Conservation (phyloP, 2,329 filamentous ascomycete species). For the Pseudogymnoascus sp. region DNA sequence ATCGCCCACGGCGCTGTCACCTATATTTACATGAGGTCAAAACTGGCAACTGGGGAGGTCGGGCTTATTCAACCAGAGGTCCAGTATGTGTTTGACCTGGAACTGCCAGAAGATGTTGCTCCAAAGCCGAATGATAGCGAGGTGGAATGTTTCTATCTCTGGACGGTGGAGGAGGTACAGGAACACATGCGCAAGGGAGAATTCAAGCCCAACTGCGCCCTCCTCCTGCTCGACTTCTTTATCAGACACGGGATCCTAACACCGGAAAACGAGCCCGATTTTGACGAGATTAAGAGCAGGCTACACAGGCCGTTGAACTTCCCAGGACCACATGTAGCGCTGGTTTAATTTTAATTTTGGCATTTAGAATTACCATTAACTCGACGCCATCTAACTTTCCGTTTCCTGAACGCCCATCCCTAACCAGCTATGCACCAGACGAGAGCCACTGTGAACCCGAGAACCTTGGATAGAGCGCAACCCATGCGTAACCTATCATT, state of each 20-base stretch:
- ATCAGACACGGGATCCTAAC: constrained; percentile 77
- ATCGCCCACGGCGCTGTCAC: constrained; percentile 63
- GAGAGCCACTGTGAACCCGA: neutral
- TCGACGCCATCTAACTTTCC: constrained; percentile 12
- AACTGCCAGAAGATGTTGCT: constrained; percentile 59
- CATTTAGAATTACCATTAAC: constrained; percentile 7
- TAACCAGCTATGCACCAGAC: neutral
- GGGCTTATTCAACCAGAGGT: constrained; percentile 82
- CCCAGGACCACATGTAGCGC: constrained; percentile 53
- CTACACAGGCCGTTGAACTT: constrained; percentile 77
- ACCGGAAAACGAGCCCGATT: constrained; percentile 68
- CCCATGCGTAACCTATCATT: constrained; percentile 42
- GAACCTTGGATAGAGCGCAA: constrained; percentile 16
- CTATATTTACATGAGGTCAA: constrained; percentile 76
- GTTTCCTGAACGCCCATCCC: constrained; percentile 9
- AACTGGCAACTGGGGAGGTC: constrained; percentile 69
- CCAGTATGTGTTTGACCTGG: constrained; percentile 86
- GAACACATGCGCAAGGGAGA: constrained; percentile 60
- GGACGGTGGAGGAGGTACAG: constrained; percentile 69
- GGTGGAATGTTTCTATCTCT: constrained; percentile 76
- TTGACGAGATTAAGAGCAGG: constrained; percentile 65
- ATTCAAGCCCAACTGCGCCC: constrained; percentile 89
- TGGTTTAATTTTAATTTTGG: neutral
- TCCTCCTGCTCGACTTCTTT: constrained; percentile 84
- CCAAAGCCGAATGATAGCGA: constrained; percentile 80